Base-by-base conservation (phyloP, 805 yeast genomes). In the Candida awuae region DNA sequence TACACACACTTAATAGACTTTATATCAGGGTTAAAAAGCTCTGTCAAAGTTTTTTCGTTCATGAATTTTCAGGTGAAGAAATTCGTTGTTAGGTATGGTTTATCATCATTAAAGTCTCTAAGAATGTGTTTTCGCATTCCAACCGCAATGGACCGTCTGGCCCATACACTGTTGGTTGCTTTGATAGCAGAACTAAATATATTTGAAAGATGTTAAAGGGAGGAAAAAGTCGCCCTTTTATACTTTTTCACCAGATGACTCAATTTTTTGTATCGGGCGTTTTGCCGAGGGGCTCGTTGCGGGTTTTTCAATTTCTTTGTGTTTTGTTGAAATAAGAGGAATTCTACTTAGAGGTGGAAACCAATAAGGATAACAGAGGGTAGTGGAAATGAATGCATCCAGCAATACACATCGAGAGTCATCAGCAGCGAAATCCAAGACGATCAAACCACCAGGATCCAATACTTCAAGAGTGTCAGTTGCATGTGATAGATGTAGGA, bases 401-500 rank as follows among this genome's bases (percentile, higher is more conserved):
- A n/a, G n/a, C n/a, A n/a, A n/a, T n/a, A n/a, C n/a, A n/a, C n/a
- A n/a, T n/a, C n/a, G 29, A 6, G 37, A 32, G 2, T 23, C 39
- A 6, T 19, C 50, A 13, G 29, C 32, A 4, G 38, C 47, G 8
- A 55, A 56, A 37, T 49, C 59, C 1, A 77, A 75, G 48, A 71
- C 74, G 29, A 84, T 84, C 41, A 71, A 73, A 46, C 72, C 84
- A 2, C 84, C 84, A 2, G 88, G 90, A 2, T 64, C 77, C 12
- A 67, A 71, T 20, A 66, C 72, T 1, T 80, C 76, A 42, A 62
- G 95, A 41, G 83, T 84, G 3, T 88, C 95, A 0, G 95, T 86
- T 55, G 95, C 95, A 0, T 86, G 96, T 59, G 95, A 86, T 55
- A 63, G 97, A 36, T 87, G 95, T 54, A 65, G 95, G 36, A 75